These are phyloP conservation scores for Cyclocybe cylindracea DNA, from an alignment of 768 basidiomycete species.

Conservation along the genomic window DNA sequence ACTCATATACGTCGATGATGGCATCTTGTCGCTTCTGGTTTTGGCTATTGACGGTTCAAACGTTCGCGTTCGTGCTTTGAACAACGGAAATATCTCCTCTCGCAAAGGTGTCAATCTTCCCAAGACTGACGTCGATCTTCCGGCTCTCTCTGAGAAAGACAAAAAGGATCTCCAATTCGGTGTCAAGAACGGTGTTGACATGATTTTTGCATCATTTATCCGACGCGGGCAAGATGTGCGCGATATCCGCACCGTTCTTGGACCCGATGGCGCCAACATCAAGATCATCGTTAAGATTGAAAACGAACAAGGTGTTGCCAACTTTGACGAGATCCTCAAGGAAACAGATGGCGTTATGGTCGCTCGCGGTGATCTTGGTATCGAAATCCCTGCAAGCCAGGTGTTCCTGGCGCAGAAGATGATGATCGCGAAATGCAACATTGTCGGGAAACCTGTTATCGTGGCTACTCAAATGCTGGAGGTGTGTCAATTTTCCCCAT, in stretches of 20 bases:
- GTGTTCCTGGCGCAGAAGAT: constrained; percentile 99
- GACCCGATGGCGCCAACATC: constrained; percentile 92
- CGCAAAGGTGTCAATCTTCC: constrained; percentile 99
- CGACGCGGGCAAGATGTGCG: constrained; percentile 92
- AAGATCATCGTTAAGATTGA: constrained; percentile 99
- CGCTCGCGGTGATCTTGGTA: constrained; percentile 98
- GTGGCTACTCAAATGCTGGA: constrained; percentile 99
- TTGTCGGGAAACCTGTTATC: constrained; percentile 96
- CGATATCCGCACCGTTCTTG: constrained; percentile 92
- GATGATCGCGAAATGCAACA: constrained; percentile 99
- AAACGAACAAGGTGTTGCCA: constrained; percentile 97
- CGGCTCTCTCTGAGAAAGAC: constrained; percentile 97
- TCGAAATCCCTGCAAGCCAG: constrained; percentile 99
- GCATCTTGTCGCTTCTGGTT: constrained; percentile 94
- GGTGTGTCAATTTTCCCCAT: constrained; percentile 38
- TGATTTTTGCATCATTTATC: constrained; percentile 99
- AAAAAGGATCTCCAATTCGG: constrained; percentile 93
- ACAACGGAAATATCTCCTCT: constrained; percentile 91
- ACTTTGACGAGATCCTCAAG: constrained; percentile 97
- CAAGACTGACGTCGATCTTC: constrained; percentile 96
- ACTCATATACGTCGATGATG: constrained; percentile 97
- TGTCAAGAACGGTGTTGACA: constrained; percentile 97
- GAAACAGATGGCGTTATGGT: constrained; percentile 99
- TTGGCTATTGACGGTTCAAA: constrained; percentile 81
- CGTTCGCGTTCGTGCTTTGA: constrained; percentile 83